Percentiles rank a stretch among this genome's conserved stretches.
Evolutionary conservation across 1,284 basidiomycete genomes (phyloP).

Genomic region (Ceratobasidium sp.): DNA sequence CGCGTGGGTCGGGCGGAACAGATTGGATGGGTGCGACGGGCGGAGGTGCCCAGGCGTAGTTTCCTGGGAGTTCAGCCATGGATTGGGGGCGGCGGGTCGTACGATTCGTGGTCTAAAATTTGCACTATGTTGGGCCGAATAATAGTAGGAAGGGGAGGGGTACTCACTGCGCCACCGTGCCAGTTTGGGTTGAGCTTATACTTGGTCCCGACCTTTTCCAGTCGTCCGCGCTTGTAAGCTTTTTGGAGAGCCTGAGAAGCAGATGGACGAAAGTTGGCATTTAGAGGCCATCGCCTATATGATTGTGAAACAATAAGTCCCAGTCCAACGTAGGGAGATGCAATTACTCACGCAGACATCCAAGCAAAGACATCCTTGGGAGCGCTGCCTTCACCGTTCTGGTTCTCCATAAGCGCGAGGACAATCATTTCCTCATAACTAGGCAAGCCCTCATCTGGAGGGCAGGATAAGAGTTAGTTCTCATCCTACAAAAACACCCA

Average conservation of each 20-base stretch:
- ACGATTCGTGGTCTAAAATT: constrained; percentile 25
- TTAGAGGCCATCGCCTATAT: constrained; percentile 68
- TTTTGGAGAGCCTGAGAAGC: constrained; percentile 84
- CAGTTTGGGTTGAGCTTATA: constrained; percentile 73
- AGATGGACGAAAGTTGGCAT: constrained; percentile 82
- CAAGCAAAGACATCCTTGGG: constrained; percentile 80
- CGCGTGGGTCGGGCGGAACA: constrained; percentile 39
- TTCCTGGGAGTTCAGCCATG: constrained; percentile 35
- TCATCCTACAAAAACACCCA: neutral
- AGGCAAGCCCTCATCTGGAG: constrained; percentile 61
- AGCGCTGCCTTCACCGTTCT: constrained; percentile 68
- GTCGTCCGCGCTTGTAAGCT: constrained; percentile 74
- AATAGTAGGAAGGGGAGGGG: neutral
- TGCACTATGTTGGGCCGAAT: neutral
- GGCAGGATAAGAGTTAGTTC: neutral
- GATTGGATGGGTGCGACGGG: constrained; percentile 31
- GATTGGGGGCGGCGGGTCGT: constrained; percentile 39
- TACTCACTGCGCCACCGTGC: constrained; percentile 77
- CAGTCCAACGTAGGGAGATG: neutral
- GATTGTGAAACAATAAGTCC: neutral
- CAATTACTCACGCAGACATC: constrained; percentile 57
- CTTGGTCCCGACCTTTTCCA: constrained; percentile 71
- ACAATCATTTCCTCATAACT: constrained; percentile 88
- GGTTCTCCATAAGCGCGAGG: constrained; percentile 68
- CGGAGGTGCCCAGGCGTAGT: constrained; percentile 39